Percentiles rank a stretch among this genome's conserved stretches.
phyloP scores from a whole-genome alignment of 495 filamentous ascomycete genomes.

The Neurospora sublineolata region DNA sequence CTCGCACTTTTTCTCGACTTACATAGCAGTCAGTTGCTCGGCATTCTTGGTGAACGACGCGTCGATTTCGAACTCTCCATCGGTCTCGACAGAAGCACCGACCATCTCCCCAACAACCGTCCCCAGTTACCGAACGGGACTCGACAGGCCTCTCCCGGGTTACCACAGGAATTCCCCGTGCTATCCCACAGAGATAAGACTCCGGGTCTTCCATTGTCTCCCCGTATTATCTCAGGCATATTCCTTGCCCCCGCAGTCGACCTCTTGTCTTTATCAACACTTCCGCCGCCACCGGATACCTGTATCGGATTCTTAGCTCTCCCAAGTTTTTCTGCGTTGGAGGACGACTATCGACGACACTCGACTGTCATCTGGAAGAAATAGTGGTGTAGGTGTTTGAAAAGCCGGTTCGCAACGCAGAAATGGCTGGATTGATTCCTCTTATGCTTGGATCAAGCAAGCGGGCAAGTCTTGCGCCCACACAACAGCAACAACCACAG shows the following conservation, averaged over 20 bases:
- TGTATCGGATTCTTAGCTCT: not conserved
- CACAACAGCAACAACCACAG: conserved; percentile 1
- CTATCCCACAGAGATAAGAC: not conserved
- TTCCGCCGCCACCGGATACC: not conserved
- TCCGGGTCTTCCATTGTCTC: not conserved
- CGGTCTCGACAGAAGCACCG: not conserved
- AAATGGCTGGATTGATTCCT: conserved; percentile 18
- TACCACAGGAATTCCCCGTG: not conserved
- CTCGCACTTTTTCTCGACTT: not conserved
- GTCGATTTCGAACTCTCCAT: not conserved
- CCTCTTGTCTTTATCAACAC: not conserved
- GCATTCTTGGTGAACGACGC: not conserved
- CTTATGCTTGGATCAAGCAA: conserved; percentile 20
- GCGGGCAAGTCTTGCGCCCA: conserved; percentile 12
- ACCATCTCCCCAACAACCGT: not conserved
- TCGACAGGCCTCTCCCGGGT: not conserved
- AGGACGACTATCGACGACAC: not conserved
- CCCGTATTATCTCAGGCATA: not conserved
- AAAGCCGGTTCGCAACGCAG: not conserved
- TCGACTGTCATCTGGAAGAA: not conserved
- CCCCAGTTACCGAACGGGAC: not conserved
- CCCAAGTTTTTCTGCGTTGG: not conserved
- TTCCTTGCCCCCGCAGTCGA: not conserved
- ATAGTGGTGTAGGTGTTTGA: not conserved
- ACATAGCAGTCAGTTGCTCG: not conserved